Base-by-base conservation (phyloP, 768 basidiomycete genomes). In the Lactarius trivialis region DNA sequence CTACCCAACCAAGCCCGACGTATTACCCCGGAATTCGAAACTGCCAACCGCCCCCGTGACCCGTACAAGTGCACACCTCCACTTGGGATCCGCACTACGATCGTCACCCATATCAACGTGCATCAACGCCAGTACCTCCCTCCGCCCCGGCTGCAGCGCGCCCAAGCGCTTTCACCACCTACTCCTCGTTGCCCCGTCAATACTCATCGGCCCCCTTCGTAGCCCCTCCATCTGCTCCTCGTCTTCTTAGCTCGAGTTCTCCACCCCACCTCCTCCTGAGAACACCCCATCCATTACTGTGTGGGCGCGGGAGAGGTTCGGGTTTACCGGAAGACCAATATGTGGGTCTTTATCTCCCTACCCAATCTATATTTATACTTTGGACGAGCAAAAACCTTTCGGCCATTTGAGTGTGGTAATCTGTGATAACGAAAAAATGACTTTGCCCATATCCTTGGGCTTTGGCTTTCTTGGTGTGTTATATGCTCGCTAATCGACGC, bases 221-320 rank as follows among this genome's bases (percentile, higher is more conserved):
- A n/a, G 28, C 8, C 7, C 51, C 32, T 52, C 51, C 51, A 0
- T 33, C 28, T 32, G 24, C 4, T 28, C 49, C 21, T 3, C 1
- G 5, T 50, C 49, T 30, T 50, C 28, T 8, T 17, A 48, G 37
- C 36, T 62, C 55, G 32, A 17, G 15, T 7, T 17, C 56, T 54
- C 39, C 61, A 53, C 43, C 45, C 4, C 24, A 14, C 11, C 45
- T 24, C 21, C 21, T 48, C 45, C 33, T 9, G 21, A 32, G 8
- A 3, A 7, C 37, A 12, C 24, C 24, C 79, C 80, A 0, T 76
- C 73, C 3, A 72, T 82, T 15, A 87, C 84, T 0, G 76, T 91
- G 0, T 93, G 91, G 91, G 88, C 89, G 17, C 77, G 92, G 54
- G 89, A 89, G 68, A 88, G 86, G 7, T 73, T 93, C n/a, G 0